Base-by-base conservation (phyloP, 495 filamentous ascomycete species). In the Daldinia grandis region DNA sequence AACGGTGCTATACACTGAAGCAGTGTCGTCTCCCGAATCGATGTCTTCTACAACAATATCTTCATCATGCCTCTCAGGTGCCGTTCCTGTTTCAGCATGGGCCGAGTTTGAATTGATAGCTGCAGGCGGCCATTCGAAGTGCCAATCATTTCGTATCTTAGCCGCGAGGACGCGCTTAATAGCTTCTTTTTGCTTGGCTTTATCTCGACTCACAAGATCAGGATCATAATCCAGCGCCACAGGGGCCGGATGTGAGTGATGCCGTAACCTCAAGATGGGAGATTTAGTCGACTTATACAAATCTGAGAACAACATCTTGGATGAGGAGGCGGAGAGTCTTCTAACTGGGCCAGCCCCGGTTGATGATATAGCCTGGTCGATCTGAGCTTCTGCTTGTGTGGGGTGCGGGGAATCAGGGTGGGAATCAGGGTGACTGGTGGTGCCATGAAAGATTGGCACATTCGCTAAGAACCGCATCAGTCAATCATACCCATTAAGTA, bases 111-210 rank as follows among this genome's bases (percentile, higher is more conserved):
- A 21, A 15, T 55, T 59, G 30, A 40, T 28, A 27, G 42, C 44
- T 25, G 55, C 55, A 25, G 76, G 76, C 24, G 79, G 78, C 83
- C 83, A 85, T 15, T 68, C 42, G 62, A 85, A 84, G 0, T 81
- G 75, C 89, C 89, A 92, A 72, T 90, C 87, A 73, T 83, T 79
- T 61, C 84, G 83, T 31, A 91, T 78, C 69, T 82, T 85, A 25
- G 87, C 84, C 14, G 74, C 72, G 33, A 92, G 80, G 55, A 78
- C 81, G 44, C 77, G 80, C 66, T 78, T 84, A 10, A 88, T 81
- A 17, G 85, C 84, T 61, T 85, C 83, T 74, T 87, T 87, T 64
- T 84, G 81, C 76, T 81, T 83, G 27, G 75, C 56, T 73, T 87
- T 87, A 76, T 88, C 86, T 64, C 76, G 79, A 66, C 83, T 84